Percentiles rank a stretch among this genome's conserved stretches.
Evolutionary conservation across 2,329 filamentous ascomycete genomes (phyloP).

Genomic region (Colletotrichum kahawae): DNA sequence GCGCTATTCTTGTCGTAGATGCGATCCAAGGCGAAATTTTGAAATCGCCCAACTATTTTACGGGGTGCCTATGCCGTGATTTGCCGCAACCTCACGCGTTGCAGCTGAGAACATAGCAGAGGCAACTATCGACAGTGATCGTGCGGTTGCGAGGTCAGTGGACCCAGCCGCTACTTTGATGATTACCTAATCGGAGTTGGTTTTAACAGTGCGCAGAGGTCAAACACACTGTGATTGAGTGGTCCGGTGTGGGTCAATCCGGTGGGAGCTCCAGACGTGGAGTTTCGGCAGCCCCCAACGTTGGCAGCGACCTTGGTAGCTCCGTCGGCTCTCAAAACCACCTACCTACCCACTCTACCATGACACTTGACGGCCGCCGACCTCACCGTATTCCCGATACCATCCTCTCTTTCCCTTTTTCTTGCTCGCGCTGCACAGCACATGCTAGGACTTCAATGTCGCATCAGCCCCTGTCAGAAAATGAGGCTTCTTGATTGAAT

Average conservation of each 20-base stretch:
- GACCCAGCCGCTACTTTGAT: background rate
- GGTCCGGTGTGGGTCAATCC: too few relatives aligned
- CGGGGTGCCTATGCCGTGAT: background rate
- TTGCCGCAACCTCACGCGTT: background rate
- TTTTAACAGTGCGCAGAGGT: background rate
- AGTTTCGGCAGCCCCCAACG: background rate
- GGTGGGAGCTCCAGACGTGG: too few relatives aligned
- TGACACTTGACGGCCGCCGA: background rate
- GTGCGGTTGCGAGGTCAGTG: background rate
- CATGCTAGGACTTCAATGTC: background rate
- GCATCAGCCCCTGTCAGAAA: background rate
- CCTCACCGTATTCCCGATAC: background rate
- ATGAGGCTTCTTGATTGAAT: background rate
- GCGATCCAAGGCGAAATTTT: background rate
- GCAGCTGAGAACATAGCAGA: background rate
- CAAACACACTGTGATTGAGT: too few relatives aligned
- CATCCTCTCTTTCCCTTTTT: background rate
- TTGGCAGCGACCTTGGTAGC: background rate
- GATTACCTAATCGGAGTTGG: background rate
- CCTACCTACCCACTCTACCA: background rate
- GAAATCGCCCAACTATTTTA: background rate
- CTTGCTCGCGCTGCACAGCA: background rate
- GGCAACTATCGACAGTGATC: background rate
- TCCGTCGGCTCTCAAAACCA: background rate
- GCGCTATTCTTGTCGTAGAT: background rate